Base-by-base conservation (phyloP, 2,329 filamentous ascomycete species). In the Gaeumannomyces sp. region DNA sequence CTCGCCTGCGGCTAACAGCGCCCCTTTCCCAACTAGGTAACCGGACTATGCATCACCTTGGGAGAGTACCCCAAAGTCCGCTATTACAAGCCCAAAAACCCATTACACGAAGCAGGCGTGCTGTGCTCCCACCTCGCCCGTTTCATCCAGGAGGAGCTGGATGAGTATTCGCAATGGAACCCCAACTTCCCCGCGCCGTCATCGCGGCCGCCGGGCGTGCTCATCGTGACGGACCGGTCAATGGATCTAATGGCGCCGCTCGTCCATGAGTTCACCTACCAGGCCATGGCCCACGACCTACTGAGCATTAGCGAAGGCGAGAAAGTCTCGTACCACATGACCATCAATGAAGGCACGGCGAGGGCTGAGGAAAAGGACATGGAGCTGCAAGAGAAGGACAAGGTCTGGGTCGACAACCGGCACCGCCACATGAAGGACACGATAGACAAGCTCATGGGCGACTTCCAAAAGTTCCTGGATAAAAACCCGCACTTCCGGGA, bases 401-500 rank as follows among this genome's bases (percentile, higher is more conserved):
- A 89, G 73, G 91, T 99, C 60, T 99, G 95, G 95, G 89, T 96
- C 29, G 91, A 95, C 67, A 97, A 97, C 73, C 85, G 95, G 64
- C 95, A 99, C 77, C 85, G 88, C 63, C 95, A 99, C 77, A 99
- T 99, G 95, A 97, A 96, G 75, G 93, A 98, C 75, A 95, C 95
- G 3, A 93, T 98, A 71, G 91, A 94, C 73, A 96, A 94, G 76
- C 82, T 99, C 67, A 95, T 94, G 82, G 85, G 87, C 65, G 94
- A 98, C 74, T 98, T 99, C 73, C 89, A 93, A 71, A 93, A 89
- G 73, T 99, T 99, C 77, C 85, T 97, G 71, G 87, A 89, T 59
- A 89, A 95, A 67, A 97, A 99, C 73, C 91, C 93, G 19, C 92
- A 98, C 73, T 98, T 98, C 72, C 91, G 92, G 16, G 62, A 60